Conservation (phyloP, 768 basidiomycete genomes). For the Suillus paluster region DNA sequence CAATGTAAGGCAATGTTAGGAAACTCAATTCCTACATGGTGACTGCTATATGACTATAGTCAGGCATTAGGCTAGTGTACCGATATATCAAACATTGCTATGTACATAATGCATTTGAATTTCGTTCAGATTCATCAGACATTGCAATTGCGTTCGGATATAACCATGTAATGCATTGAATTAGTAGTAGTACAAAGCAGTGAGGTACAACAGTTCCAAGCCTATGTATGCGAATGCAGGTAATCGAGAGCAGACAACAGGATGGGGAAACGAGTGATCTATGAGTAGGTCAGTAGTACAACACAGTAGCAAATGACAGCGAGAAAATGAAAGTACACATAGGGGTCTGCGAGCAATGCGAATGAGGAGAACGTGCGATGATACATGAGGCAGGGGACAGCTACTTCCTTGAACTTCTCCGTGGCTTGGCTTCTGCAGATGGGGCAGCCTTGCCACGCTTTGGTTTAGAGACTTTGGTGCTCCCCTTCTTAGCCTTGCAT, state of each 20-base stretch:
- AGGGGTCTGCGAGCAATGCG: too few relatives aligned
- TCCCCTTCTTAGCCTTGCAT: not conserved
- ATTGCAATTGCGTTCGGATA: not conserved
- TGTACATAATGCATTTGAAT: not conserved
- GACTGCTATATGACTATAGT: not conserved
- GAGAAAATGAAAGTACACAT: not conserved
- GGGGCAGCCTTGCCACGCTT: not conserved
- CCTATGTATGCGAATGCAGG: not conserved
- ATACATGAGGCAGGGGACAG: not conserved
- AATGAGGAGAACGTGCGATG: not conserved
- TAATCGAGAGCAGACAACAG: not conserved
- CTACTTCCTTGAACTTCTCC: not conserved
- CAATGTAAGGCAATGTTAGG: not conserved
- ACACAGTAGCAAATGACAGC: not conserved
- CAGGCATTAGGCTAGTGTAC: not conserved
- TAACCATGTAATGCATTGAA: not conserved
- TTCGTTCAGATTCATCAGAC: not conserved
- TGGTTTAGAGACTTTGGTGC: not conserved
- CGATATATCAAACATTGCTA: not conserved
- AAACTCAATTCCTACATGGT: not conserved
- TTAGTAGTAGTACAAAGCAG: not conserved
- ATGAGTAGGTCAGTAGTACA: not conserved
- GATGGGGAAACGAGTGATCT: not conserved
- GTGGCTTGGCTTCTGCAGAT: not conserved
- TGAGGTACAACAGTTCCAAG: not conserved